Evolutionary conservation across 768 basidiomycete species (phyloP).

Genomic region (Xanthoconium purpureum): DNA sequence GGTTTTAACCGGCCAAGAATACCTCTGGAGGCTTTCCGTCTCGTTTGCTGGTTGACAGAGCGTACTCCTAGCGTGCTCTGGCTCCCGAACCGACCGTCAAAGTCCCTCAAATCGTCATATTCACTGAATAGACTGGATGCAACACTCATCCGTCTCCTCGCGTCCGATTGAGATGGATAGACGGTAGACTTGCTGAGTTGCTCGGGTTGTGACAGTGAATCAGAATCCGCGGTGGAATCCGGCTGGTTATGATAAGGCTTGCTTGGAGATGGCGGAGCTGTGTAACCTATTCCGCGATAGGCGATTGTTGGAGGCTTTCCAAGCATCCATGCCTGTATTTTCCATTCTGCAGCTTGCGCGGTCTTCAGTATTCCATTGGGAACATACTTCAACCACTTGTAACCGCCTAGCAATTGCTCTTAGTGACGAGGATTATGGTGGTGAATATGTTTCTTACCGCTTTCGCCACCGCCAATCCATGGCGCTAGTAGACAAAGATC

Average conservation of each 20-base stretch:
- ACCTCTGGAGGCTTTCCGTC: constrained; percentile 62
- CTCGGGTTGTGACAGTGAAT: constrained; percentile 22
- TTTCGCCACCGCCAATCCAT: constrained; percentile 93
- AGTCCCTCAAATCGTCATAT: constrained; percentile 84
- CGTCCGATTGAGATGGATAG: constrained; percentile 35
- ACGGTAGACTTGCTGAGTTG: constrained; percentile 19
- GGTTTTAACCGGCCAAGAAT: constrained; percentile 61
- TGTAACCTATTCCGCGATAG: constrained; percentile 84
- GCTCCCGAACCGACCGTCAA: constrained; percentile 83
- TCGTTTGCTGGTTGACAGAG: constrained; percentile 36
- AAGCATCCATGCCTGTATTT: constrained; percentile 94
- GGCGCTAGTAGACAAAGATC: constrained; percentile 88
- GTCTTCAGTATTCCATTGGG: constrained; percentile 91
- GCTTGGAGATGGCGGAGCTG: constrained; percentile 40
- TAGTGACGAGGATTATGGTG: constrained; percentile 2
- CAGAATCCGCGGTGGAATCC: constrained; percentile 16
- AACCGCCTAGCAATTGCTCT: constrained; percentile 53
- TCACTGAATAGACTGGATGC: constrained; percentile 75
- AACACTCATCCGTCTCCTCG: constrained; percentile 62
- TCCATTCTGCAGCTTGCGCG: constrained; percentile 97
- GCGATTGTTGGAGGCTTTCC: constrained; percentile 89
- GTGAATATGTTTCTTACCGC: constrained; percentile 51
- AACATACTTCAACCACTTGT: constrained; percentile 96
- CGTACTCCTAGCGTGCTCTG: constrained; percentile 65
- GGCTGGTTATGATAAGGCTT: constrained; percentile 26